Percentiles rank a stretch among this genome's conserved stretches.
These are phyloP conservation scores for Coemansia sp. DNA, from an alignment of 192 early-diverging fungal species.

Conservation along the genomic window DNA sequence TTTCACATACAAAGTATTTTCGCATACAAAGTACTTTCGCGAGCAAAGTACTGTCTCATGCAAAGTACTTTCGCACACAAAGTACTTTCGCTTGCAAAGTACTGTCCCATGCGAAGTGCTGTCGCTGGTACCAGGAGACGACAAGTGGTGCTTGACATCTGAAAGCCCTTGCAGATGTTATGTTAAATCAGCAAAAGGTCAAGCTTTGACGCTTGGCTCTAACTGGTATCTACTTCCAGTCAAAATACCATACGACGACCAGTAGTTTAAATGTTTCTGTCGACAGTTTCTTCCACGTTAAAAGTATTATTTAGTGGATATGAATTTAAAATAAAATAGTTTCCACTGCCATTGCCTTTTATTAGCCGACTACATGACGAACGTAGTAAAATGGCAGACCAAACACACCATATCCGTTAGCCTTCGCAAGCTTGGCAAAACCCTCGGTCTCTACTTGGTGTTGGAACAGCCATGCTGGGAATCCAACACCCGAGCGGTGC, in stretches of 20 bases:
- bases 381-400: slow-evolving; percentile 68
- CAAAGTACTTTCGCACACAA: no score
- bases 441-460: slow-evolving; percentile 77
- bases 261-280: no score
- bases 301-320: no score
- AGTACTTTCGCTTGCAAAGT: no score
- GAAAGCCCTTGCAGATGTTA: background rate
- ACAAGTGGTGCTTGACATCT: no score
- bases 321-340: background rate
- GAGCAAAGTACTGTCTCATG: no score
- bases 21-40: no score
- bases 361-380: slow-evolving; percentile 56
- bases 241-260: no score
- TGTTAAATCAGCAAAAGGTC: background rate
- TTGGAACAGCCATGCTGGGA: slow-evolving; percentile 64
- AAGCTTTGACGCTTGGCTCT: background rate
- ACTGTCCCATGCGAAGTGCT: no score
- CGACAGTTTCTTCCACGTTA: no score
- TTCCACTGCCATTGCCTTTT: background rate
- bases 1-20: no score
- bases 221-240: background rate
- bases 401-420: slow-evolving; percentile 62
- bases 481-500: slow-evolving; percentile 68
- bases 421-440: slow-evolving; percentile 72
- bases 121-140: no score